Conservation (phyloP, 2,329 filamentous ascomycete genomes). For the Fusarium albidum region DNA sequence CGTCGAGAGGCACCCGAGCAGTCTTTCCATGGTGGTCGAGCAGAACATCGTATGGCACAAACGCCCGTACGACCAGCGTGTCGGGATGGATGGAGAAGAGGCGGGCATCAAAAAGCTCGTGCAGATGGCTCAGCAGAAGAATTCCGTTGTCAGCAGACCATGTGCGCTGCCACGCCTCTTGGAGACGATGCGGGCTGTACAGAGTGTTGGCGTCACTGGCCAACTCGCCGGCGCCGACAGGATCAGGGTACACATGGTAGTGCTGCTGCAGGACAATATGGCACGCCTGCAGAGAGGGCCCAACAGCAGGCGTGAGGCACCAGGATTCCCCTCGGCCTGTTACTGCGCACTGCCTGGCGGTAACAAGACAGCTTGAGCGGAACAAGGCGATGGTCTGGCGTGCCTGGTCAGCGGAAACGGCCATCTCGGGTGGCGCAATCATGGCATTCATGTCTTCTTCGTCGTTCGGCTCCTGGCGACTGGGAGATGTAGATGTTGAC, state of each 20-base stretch:
- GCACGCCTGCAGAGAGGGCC: constrained; percentile 24
- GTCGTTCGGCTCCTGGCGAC: background rate
- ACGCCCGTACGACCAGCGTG: constrained; percentile 25
- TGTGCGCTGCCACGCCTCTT: too few species aligned
- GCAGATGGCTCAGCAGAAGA: too few species aligned
- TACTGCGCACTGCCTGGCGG: constrained; percentile 8
- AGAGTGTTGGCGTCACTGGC: too few species aligned
- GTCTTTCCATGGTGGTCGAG: constrained; percentile 15
- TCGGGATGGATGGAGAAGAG: too few species aligned
- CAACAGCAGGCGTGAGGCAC: constrained; percentile 12
- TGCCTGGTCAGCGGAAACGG: background rate
- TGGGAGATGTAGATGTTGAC: background rate
- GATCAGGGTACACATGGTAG: constrained; percentile 22
- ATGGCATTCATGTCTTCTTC: background rate
- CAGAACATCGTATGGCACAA: constrained; percentile 29
- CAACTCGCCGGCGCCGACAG: background rate
- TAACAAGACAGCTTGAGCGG: background rate
- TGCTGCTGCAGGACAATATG: constrained; percentile 32
- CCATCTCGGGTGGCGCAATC: background rate
- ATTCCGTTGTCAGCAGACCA: too few species aligned
- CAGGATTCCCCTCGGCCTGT: constrained; percentile 19
- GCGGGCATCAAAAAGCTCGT: too few species aligned
- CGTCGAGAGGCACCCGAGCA: constrained; percentile 9
- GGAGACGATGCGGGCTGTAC: too few species aligned
- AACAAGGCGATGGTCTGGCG: background rate